Evolutionary conservation across 2,329 filamentous ascomycete species (phyloP), one percentile per base, ranked within the genome.

Genomic region (Aspergillus sp.): DNA sequence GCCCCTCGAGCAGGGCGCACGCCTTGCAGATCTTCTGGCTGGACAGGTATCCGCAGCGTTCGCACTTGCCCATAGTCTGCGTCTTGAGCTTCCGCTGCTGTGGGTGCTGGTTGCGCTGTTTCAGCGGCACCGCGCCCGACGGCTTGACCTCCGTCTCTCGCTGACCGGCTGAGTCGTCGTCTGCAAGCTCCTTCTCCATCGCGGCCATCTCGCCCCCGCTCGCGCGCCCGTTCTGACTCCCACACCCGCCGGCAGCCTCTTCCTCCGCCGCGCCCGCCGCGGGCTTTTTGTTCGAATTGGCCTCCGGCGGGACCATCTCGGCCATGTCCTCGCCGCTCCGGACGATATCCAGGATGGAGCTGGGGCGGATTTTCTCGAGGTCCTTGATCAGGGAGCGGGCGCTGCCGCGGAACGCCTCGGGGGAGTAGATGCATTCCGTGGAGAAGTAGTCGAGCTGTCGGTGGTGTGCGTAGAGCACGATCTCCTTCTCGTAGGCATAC

Each of bases 401-500:
- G 45, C 85, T 94, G 3, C 91, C 91, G 37, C 91, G 74, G 55
- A 98, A 98, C 2, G 91, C 91, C 61, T 98, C 91, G 0, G 91
- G 91, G 33, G 86, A 94, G 67, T 98, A 98, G 39, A 98, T 86
- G 67, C 91, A 98, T 63, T 98, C 91, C 0, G 91, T 98, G 51
- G 80, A 94, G 63, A 98, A 98, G 63, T 98, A 98, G 56, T 96
- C 88, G 42, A 98, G 70, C 58, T 88, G 88, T 62, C 91, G 93
- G 67, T 98, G 86, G 55, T 96, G 85, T 4, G 91, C 91, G 55
- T 98, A 98, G 4, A 98, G 71, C 12, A 98, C 91, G 45, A 98
- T 98, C 57, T 98, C 91, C 64, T 98, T 98, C 57, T 98, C 91
- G 55, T 96, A 98, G 1, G 89, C 88, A 57, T 96, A 98, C 60